Evolutionary conservation across 495 filamentous ascomycete genomes (phyloP), one percentile per base, ranked within the genome.

Genomic region (Penicillium subrubescens): DNA sequence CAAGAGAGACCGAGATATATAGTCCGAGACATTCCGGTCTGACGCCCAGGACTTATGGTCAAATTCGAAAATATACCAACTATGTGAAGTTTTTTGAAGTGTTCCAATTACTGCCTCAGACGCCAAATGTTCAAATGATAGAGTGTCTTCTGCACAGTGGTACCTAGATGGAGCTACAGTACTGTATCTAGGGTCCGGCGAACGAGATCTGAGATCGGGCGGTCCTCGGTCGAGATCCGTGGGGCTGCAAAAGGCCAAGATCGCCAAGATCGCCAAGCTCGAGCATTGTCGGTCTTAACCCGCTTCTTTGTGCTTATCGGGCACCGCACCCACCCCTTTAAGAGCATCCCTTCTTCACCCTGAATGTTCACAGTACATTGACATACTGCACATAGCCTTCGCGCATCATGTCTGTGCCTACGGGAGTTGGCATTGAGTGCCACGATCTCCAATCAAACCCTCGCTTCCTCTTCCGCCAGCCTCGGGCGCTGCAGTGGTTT

Each of bases 401-500:
- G 19, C 44, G 41, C 50, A 53, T 43, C 21, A 27, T 33, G 25
- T 50, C 43, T 14, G 62, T 59, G 48, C 25, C 56, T 21, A 5
- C 27, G 10, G 46, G 44, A 35, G 33, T 46, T 14, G 71, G 64
- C 31, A 68, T 71, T 12, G 66, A 65, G 3, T 44, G n/a, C 34
- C n/a, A 53, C 10, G 65, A 73, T 8, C 54, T 59, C 12, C 51
- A 71, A 10, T 67, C 72, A 7, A 68, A 70, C 1, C 62, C 68
- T 19, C 73, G 75, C 2, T 75, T 69, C 43, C 67, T 81, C 3
- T 72, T 80, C 39, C 67, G 73, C 31, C 76, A 78, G 29, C 78
- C 77, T 5, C 67, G 68, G 37, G 78, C 77, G 0, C 67, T 82
- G 17, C 79, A 81, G 62, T 80, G 77, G 69, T 81, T 80, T 57